Base-by-base conservation (phyloP, 2,329 filamentous ascomycete genomes). In the Exophiala bonariae region DNA sequence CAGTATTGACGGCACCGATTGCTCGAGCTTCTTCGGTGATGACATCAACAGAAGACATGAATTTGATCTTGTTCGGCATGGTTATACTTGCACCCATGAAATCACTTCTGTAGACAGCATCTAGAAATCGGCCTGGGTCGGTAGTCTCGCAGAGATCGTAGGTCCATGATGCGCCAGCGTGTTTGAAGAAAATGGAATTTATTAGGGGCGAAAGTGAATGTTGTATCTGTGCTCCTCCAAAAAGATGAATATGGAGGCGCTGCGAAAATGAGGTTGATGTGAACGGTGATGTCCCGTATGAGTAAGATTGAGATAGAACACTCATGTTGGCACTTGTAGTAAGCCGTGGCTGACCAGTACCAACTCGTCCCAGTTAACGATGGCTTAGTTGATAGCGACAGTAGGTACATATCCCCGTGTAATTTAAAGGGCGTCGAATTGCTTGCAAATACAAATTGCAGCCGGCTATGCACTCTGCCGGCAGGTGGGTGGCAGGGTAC, bases 1-100 rank as follows among this genome's bases (percentile, higher is more conserved):
- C 63, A 0, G 68, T 71, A 48, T 71, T 71, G 44, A 71, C 64
- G 2, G 68, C 68, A 2, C 68, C 68, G 14, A 71, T 70, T 4
- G 66, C 66, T 41, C 68, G 66, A 13, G 66, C 68, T 39, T 71
- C 66, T 14, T 63, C 63, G 31, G 67, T 70, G 52, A 68, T 66
- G 10, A 65, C 61, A 11, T 64, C 61, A 2, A 71, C 56, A 31
- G 64, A 66, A n/a, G 65, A 60, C 14, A 64, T 66, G 3, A 70
- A 53, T 23, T 66, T 59, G 14, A 70, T 67, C 35, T 68, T 65
- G 64, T 66, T 70, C 3, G 68, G 68, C 47, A 70, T 68, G 23
- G 70, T 67, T 23, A 71, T 59, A 51, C 66, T 70, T 8, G 66
- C 61, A 4, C 68, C 68, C 22, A 68, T 68, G 40, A 70, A 71